Evolutionary conservation across 208 protist genomes (phyloP).

Genomic region (Leptomonas seymouri): DNA sequence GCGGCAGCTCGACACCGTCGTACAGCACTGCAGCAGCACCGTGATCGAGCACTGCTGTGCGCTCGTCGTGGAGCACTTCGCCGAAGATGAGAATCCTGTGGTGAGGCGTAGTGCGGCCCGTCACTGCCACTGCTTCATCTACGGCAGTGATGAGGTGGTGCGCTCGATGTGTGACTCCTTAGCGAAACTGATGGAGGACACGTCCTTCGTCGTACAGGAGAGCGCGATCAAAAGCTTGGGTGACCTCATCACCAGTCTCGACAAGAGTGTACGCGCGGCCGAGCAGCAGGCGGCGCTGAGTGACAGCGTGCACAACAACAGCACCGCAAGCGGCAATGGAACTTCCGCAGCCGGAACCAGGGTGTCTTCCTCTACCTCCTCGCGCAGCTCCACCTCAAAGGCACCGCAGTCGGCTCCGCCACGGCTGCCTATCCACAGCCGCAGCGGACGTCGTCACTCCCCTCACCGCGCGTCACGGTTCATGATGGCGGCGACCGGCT

Average conservation of each 20-base stretch:
- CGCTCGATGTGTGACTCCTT: conserved; percentile 41
- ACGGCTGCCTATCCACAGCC: conserved; percentile 9
- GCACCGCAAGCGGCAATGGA: neutral
- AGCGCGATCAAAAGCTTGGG: conserved; percentile 48
- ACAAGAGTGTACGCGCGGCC: conserved; percentile 20
- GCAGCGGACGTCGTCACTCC: conserved; percentile 19
- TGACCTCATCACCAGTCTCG: conserved; percentile 35
- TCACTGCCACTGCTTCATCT: conserved; percentile 50
- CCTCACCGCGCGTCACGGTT: conserved; percentile 6
- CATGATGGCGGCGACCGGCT: neutral
- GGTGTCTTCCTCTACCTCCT: conserved; percentile 14
- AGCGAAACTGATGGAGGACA: conserved; percentile 48
- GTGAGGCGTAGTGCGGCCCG: conserved; percentile 59
- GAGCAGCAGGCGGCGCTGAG: conserved; percentile 27
- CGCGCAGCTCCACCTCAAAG: conserved; percentile 19
- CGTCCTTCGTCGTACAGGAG: conserved; percentile 44
- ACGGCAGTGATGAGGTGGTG: conserved; percentile 39
- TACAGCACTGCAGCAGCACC: conserved; percentile 25
- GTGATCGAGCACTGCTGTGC: conserved; percentile 37
- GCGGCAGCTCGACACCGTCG: conserved; percentile 54
- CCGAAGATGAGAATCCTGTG: conserved; percentile 51
- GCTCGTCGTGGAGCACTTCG: conserved; percentile 46
- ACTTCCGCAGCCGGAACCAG: neutral
- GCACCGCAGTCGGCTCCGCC: neutral
- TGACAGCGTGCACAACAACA: conserved; percentile 12